Evolutionary conservation across 23 red algal species (phyloP).

Genomic region (Gracilariopsis chorda): DNA sequence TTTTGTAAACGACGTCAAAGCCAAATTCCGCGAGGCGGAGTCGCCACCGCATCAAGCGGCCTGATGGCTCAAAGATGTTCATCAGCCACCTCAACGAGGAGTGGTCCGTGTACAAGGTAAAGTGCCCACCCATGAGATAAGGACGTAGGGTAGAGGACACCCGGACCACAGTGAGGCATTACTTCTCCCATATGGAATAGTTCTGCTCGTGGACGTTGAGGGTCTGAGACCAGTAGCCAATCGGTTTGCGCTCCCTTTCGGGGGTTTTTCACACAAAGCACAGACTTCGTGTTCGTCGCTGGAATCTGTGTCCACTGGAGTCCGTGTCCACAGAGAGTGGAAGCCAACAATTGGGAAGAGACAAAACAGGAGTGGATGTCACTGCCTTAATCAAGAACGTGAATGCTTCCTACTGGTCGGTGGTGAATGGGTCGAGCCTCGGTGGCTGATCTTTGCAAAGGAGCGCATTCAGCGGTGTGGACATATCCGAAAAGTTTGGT

Average conservation of each 20-base stretch:
- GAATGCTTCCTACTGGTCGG: conserved; percentile 1
- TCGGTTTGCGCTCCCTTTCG: neutral
- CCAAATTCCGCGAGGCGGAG: neutral
- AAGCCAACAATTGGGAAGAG: neutral
- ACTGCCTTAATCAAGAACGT: neutral
- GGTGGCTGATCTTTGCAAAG: neutral
- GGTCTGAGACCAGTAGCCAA: neutral
- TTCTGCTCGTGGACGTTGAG: conserved; percentile 10
- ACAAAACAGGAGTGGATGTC: neutral
- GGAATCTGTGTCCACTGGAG: neutral
- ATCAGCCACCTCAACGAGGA: conserved; percentile 1
- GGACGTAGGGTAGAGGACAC: neutral
- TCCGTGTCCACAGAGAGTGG: neutral
- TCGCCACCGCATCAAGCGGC: neutral
- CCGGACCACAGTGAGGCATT: neutral
- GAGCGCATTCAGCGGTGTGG: neutral
- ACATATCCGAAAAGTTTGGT: neutral
- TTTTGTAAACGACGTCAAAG: neutral
- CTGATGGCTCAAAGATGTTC: neutral
- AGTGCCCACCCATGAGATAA: neutral
- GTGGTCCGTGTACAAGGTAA: conserved; percentile 27
- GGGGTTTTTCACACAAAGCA: neutral
- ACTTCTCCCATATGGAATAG: conserved; percentile 1
- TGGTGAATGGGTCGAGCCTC: neutral
- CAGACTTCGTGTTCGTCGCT: neutral